phyloP scores from a whole-genome alignment of 73 alveolate species.

The Paramecium pentaurelia region DNA sequence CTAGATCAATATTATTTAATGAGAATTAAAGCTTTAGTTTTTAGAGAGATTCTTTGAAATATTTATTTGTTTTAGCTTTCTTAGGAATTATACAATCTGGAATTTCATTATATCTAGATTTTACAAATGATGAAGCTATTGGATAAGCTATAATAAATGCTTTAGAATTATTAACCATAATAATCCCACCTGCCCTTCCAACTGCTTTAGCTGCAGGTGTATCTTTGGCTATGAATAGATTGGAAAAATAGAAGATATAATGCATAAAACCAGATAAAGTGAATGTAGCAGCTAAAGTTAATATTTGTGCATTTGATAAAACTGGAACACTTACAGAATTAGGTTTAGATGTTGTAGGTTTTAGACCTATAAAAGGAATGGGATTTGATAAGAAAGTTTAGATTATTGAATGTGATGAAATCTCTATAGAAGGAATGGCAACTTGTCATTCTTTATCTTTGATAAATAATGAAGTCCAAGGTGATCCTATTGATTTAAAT shows the following conservation, averaged over 20 bases:
- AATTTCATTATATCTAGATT: constrained; percentile 39
- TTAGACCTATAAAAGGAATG: constrained; percentile 51
- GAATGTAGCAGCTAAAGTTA: constrained; percentile 87
- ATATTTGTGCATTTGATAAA: constrained; percentile 72
- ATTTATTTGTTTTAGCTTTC: constrained; percentile 63
- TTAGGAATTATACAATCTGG: not conserved
- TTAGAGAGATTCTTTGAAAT: constrained; percentile 67
- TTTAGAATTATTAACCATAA: constrained; percentile 67
- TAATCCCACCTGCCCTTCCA: constrained; percentile 84
- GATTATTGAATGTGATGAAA: constrained; percentile 39
- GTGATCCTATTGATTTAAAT: constrained; percentile 89
- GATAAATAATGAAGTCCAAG: constrained; percentile 72
- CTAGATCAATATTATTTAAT: constrained; percentile 88
- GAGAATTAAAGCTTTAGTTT: constrained; percentile 70
- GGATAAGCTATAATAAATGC: not conserved
- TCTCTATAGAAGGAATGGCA: constrained; percentile 68
- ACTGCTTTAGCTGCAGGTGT: constrained; percentile 76
- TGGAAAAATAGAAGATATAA: constrained; percentile 66
- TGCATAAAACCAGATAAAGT: constrained; percentile 88
- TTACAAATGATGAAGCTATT: constrained; percentile 54
- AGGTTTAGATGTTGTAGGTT: constrained; percentile 77
- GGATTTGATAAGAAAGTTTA: constrained; percentile 23
- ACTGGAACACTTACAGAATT: constrained; percentile 93
- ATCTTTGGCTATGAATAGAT: constrained; percentile 69
- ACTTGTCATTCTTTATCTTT: constrained; percentile 82